Percentiles rank a stretch among this genome's conserved stretches.
These are phyloP conservation scores for Sequoia sempervirens DNA, from an alignment of 75 land plant genomes.

Conservation along the genomic window DNA sequence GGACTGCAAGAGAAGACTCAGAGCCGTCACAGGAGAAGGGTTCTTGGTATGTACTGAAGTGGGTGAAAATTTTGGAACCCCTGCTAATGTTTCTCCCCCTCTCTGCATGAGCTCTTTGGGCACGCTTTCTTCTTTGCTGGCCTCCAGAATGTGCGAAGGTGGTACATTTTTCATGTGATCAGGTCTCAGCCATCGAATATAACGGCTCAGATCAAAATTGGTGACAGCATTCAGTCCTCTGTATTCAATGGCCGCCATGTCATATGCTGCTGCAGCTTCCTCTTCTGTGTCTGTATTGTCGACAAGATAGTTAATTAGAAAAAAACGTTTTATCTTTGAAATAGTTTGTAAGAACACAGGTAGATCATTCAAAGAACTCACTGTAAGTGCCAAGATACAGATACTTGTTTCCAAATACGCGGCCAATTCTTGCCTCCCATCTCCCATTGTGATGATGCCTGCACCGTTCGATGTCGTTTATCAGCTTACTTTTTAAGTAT, in stretches of 20 bases:
- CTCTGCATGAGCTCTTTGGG: background rate
- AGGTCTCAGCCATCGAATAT: constrained; percentile 10
- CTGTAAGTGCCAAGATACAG: constrained; percentile 74
- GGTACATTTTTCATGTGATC: background rate
- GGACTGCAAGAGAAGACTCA: background rate
- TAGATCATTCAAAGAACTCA: constrained; percentile 13
- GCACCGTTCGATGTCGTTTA: background rate
- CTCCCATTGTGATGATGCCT: constrained; percentile 77
- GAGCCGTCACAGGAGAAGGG: background rate
- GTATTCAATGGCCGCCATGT: constrained; percentile 72
- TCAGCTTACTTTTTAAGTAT: background rate
- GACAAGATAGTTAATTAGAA: background rate
- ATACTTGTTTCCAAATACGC: constrained; percentile 76
- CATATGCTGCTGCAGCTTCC: constrained; percentile 75
- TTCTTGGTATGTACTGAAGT: background rate
- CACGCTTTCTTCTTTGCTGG: background rate
- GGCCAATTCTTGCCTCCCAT: constrained; percentile 86
- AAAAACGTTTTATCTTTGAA: background rate
- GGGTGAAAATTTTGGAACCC: background rate
- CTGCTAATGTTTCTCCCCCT: background rate
- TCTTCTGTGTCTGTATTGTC: constrained; percentile 48
- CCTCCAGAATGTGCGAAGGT: background rate
- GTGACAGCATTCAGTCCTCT: constrained; percentile 77
- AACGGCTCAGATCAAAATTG: constrained; percentile 68
- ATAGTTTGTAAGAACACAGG: background rate